Evolutionary conservation across 768 basidiomycete genomes (phyloP).

Genomic region (Calocybe indica): DNA sequence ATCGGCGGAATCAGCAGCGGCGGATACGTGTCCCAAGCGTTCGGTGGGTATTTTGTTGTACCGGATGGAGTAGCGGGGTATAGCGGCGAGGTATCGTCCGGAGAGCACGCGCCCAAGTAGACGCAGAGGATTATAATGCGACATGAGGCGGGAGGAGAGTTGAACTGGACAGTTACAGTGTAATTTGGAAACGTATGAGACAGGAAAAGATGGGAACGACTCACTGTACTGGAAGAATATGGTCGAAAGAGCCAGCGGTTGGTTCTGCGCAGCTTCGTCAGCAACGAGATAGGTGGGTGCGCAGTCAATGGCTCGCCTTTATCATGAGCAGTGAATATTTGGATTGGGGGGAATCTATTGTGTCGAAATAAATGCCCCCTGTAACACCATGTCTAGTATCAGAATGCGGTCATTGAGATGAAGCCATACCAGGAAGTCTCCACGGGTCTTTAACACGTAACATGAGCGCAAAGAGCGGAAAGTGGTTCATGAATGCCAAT

Average conservation of each 20-base stretch:
- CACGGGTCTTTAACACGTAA: constrained; percentile 78
- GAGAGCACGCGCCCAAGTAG: constrained; percentile 41
- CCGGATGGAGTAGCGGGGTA: constrained; percentile 35
- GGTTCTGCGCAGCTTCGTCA: constrained; percentile 30
- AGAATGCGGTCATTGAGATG: not conserved
- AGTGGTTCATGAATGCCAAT: constrained; percentile 83
- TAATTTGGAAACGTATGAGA: not conserved
- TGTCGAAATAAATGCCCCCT: constrained; percentile 29
- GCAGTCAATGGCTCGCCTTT: constrained; percentile 18
- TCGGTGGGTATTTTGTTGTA: constrained; percentile 20
- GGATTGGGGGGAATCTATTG: constrained; percentile 17
- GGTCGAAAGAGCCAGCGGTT: constrained; percentile 41
- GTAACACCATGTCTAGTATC: not conserved
- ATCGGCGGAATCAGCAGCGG: not conserved
- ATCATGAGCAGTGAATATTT: constrained; percentile 19
- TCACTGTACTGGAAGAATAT: constrained; percentile 59
- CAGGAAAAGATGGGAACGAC: constrained; percentile 11
- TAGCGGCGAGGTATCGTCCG: constrained; percentile 44
- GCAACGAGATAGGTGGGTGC: not conserved
- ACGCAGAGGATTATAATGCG: constrained; percentile 55
- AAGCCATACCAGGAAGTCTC: constrained; percentile 65
- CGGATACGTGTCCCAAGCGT: not conserved
- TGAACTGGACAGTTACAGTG: constrained; percentile 26
- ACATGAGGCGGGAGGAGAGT: constrained; percentile 42
- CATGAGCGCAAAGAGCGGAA: constrained; percentile 87